Conservation (phyloP, 352 stramenopile species). For the Pythium phragmiticola region DNA sequence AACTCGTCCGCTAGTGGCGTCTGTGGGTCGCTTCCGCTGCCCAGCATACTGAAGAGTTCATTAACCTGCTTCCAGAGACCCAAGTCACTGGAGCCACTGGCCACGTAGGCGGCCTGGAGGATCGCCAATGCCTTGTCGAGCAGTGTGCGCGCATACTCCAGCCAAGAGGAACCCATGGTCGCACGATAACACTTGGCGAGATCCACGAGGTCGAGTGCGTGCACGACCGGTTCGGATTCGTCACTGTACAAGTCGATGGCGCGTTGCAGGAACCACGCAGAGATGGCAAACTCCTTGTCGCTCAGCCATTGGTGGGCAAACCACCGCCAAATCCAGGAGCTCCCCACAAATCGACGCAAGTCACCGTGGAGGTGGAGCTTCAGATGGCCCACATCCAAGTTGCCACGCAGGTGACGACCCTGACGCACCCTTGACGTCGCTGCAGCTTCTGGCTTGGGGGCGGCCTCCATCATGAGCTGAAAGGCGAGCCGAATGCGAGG, state of each 20-base stretch:
- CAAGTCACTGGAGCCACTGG: not conserved
- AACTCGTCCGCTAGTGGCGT: constrained; percentile 33
- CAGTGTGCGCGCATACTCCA: constrained; percentile 7
- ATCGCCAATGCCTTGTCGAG: constrained; percentile 21
- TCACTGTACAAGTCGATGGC: constrained; percentile 7
- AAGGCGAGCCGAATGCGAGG: constrained; percentile 29
- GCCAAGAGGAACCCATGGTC: constrained; percentile 28
- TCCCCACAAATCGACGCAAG: constrained; percentile 43
- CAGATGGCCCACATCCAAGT: constrained; percentile 48
- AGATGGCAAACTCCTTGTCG: constrained; percentile 47
- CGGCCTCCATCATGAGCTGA: constrained; percentile 31
- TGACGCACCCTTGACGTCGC: not conserved
- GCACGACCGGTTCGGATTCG: not conserved
- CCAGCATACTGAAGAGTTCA: not conserved
- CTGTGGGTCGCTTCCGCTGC: not conserved
- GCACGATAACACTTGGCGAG: constrained; percentile 44
- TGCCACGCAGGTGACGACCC: constrained; percentile 28
- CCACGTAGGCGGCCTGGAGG: constrained; percentile 20
- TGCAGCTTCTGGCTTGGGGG: not conserved
- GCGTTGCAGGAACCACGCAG: constrained; percentile 46
- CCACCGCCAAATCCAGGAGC: constrained; percentile 60
- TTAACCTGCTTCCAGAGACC: constrained; percentile 22
- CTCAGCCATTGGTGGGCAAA: constrained; percentile 38
- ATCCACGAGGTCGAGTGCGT: constrained; percentile 33
- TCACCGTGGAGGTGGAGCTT: constrained; percentile 47